These are phyloP conservation scores for Serpula lacrymans DNA, from an alignment of 768 basidiomycete species.

Conservation along the genomic window DNA sequence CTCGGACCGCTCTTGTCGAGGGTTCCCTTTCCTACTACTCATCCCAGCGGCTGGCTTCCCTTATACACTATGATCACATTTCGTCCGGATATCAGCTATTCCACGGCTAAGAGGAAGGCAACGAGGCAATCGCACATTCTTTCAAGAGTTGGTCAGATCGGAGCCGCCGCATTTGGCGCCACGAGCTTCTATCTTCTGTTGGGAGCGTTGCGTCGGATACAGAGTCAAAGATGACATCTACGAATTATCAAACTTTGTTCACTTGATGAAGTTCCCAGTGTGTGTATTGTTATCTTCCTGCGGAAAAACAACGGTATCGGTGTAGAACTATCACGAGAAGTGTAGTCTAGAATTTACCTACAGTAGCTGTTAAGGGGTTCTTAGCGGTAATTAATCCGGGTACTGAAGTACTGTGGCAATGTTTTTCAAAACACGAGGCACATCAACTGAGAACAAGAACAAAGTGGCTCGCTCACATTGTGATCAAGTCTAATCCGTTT, in stretches of 20 bases:
- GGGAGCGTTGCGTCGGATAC: conserved; percentile 18
- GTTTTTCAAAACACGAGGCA: no score
- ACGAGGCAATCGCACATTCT: conserved; percentile 67
- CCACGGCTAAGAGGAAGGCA: conserved; percentile 69
- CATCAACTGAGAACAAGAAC: no score
- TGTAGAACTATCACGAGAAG: conserved; percentile 13
- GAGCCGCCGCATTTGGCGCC: conserved; percentile 40
- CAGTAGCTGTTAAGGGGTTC: conserved; percentile 16
- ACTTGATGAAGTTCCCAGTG: conserved; percentile 22
- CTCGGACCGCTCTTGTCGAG: conserved; percentile 45
- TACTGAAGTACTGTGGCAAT: no score
- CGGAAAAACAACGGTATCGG: conserved; percentile 16
- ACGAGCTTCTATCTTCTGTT: conserved; percentile 35
- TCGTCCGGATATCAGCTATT: conserved; percentile 91
- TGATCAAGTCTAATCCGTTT: no score
- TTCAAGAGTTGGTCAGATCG: conserved; percentile 45
- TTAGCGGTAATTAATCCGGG: conserved; percentile 34
- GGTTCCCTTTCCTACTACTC: conserved; percentile 54
- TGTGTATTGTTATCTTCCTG: conserved; percentile 30
- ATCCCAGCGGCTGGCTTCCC: conserved; percentile 81
- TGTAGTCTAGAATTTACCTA: conserved; percentile 17
- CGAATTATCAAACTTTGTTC: conserved; percentile 30
- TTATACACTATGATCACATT: conserved; percentile 99
- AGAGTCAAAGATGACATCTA: conserved; percentile 14
- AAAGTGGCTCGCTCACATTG: no score